Evolutionary conservation across 768 basidiomycete species (phyloP).

Genomic region (Suillus brevipes): DNA sequence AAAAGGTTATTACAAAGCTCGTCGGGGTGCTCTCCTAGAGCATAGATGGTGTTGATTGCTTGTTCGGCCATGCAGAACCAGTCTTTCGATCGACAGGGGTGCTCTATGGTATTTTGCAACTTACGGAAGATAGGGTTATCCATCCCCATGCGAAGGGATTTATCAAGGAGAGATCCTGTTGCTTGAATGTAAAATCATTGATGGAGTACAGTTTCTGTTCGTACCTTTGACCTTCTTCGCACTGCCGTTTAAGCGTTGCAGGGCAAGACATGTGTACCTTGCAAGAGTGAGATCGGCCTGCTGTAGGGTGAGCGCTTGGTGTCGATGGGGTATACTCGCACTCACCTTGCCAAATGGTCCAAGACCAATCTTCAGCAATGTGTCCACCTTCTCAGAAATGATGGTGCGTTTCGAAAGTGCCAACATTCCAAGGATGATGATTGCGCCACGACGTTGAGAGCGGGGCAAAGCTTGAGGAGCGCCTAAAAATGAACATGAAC

Average conservation of each 20-base stretch:
- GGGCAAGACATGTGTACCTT: conserved; percentile 89
- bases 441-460: conserved; percentile 88
- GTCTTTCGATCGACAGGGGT: conserved; percentile 80
- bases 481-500: conserved; percentile 43
- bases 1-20: conserved; percentile 77
- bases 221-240: conserved; percentile 96
- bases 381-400: conserved; percentile 81
- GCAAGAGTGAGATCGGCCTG: conserved; percentile 89
- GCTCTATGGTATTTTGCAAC: conserved; percentile 77
- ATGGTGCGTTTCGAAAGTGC: conserved; percentile 79
- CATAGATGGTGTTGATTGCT: conserved; percentile 93
- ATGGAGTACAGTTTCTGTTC: conserved; percentile 4
- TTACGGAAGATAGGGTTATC: conserved; percentile 82
- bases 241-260: conserved; percentile 90
- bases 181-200: not conserved
- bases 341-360: conserved; percentile 80
- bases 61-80: conserved; percentile 99
- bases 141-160: conserved; percentile 84
- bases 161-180: conserved; percentile 83
- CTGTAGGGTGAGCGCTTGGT: not conserved
- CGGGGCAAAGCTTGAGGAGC: conserved; percentile 73
- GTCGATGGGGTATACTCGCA: not conserved
- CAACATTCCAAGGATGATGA: conserved; percentile 97
- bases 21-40: conserved; percentile 92
- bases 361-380: conserved; percentile 82